A percentile compares a stretch with the other conserved stretches of the same genome.
phyloP scores from a whole-genome alignment of 169 alveolate species.

The Cardiosporidium cionae region DNA sequence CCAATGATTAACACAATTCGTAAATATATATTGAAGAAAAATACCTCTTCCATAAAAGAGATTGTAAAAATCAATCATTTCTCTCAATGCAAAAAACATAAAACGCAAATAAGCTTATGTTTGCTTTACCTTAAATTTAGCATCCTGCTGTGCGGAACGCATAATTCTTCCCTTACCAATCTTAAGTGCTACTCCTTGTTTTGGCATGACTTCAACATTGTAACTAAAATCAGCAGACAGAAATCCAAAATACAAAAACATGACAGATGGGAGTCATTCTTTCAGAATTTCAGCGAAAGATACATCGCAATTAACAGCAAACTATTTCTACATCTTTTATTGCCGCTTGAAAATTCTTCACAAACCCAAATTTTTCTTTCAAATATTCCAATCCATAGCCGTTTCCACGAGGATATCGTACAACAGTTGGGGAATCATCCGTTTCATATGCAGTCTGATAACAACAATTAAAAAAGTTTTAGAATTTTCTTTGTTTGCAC shows the following conservation, averaged over 20 bases:
- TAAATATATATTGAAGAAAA: too few species aligned
- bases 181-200: constrained; percentile 2
- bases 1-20: too few species aligned
- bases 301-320: not conserved
- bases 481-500: not conserved
- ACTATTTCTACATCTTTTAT: not conserved
- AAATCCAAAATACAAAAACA: not conserved
- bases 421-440: constrained; percentile 25
- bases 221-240: not conserved
- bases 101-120: too few species aligned
- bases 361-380: constrained; percentile 13
- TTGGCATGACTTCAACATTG: constrained; percentile 3
- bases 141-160: too few species aligned
- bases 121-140: too few species aligned
- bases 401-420: constrained; percentile 17
- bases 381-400: constrained; percentile 14
- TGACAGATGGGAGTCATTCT: not conserved
- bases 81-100: too few species aligned
- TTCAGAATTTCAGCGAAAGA: not conserved
- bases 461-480: not conserved
- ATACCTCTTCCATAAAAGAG: too few species aligned
- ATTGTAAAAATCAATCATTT: too few species aligned
- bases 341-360: not conserved
- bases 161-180: constrained; percentile 21
- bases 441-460: constrained; percentile 20